Conservation (phyloP, 176 grass and related monocot genomes). For the Puccinellia tenuiflora region DNA sequence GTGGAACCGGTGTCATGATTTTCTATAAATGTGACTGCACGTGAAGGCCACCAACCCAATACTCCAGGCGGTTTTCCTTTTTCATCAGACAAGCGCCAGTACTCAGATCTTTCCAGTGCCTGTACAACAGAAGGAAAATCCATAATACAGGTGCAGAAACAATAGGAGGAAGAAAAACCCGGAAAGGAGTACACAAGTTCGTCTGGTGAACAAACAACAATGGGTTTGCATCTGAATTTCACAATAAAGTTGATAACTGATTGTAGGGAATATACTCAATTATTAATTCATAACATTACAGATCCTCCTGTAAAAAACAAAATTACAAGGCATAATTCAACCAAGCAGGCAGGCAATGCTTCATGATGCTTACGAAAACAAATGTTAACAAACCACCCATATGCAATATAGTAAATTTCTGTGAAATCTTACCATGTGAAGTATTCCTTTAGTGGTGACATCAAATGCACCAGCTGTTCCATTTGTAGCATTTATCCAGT, state of each 20-base stretch:
- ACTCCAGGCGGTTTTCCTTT: constrained; percentile 85
- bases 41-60: constrained; percentile 96
- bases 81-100: constrained; percentile 90
- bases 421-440: constrained; percentile 70
- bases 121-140: constrained; percentile 33
- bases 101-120: constrained; percentile 89
- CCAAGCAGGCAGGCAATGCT: neutral
- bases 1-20: constrained; percentile 99
- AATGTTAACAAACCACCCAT: neutral
- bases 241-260: neutral
- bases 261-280: neutral
- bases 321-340: neutral
- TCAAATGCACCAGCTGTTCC: constrained; percentile 91
- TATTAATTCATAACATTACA: neutral
- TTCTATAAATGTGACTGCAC: constrained; percentile 95
- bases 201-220: neutral
- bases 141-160: constrained; percentile 24
- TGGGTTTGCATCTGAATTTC: neutral
- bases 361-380: neutral
- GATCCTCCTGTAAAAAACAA: neutral
- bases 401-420: neutral
- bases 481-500: constrained; percentile 96
- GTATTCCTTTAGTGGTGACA: constrained; percentile 98
- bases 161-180: neutral
- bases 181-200: neutral